Evolutionary conservation across 495 filamentous ascomycete species (phyloP), one percentile per base, ranked within the genome.

Genomic region (Penicillium manginii): DNA sequence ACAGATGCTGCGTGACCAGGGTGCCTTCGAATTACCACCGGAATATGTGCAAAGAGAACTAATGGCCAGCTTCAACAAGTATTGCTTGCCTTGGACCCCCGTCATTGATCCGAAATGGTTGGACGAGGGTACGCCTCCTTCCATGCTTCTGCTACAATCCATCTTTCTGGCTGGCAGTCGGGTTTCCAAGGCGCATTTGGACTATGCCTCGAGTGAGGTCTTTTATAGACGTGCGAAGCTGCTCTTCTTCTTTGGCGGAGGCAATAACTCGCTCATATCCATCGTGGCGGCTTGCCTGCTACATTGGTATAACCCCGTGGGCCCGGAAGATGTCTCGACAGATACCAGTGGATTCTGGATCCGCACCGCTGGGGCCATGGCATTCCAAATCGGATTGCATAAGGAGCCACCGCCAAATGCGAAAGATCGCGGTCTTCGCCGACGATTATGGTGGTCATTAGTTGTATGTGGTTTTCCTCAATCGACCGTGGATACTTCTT

Each of bases 301-400:
- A 46, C 67, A 70, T 53, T 70, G 67, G 67, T 70, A 70, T 23
- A 70, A 70, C 45, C 67, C 67, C 1, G 65, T 68, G 37, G 67
- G 67, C 15, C 67, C 67, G 1, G 67, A 70, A 15, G 62, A 68
- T 60, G 67, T 70, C 10, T 70, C 67, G 1, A 70, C 67, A 2
- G 67, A 70, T 21, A 70, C 67, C 1, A 70, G 67, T 58, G 67
- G 67, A 1, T 70, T 70, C 29, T 70, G 67, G 67, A 70, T 70
- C 49, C 57, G 67, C 12, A 68, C 65, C 0, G 67, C 67, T n/a
- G 67, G 67, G 1, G 67, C 67, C 17, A 70, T 70, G 67, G 67
- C 67, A 2, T 70, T 70, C 43, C 67, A 70, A 43, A 68, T 70
- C 45, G 67, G 67, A 18, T 52, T 70, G 12, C 67, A 70, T 39